Evolutionary conservation across 305 asterid species (phyloP), one percentile per base, ranked within the genome.

Genomic region (Fraxinus albicans): DNA sequence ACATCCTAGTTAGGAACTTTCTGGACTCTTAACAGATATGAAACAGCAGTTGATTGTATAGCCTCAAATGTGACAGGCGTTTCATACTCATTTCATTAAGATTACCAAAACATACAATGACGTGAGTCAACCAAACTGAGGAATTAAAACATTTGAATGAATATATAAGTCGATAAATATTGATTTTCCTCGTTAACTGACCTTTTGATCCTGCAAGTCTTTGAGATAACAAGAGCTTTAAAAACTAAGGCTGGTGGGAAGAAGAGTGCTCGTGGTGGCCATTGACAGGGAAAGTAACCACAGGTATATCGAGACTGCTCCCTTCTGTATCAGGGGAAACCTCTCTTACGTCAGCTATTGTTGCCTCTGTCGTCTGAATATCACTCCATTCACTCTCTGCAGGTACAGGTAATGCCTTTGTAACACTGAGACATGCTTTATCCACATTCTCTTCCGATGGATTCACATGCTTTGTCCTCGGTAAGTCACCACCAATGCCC

Each of bases 381-480:
- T 94, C 99, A 78, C 93, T 95, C 99, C 99, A 95, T 85, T 95
- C 97, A n/a, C 95, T 92, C 87, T 91, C 92, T 70, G 89, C 86
- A 77, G 87, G 89, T 67, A 76, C 89, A 38, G 90, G 86, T 38
- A 87, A 87, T 38, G 91, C 87, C 83, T 81, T 90, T 9, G 94
- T 90, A 77, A 90, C 91, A 29, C 97, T 92, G 38, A 93, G 88
- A 84, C 99, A 96, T 70, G 98, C 99, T 90, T 96, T 96, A 83
- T 96, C 98, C 83, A 96, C 97, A 76, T 96, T 96, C 86, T 90
- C 96, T 84, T 94, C 94, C 0, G 97, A 93, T 85, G 97, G 95
- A 83, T 96, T 94, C 83, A 96, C 96, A 72, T 91, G 98, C 90
- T 95, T 96, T 58, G 98, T 94, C 63, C 91, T 86, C 35, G 95